These are phyloP conservation scores for Cicer cuneatum DNA, from an alignment of 306 rosid genomes.

Conservation along the genomic window DNA sequence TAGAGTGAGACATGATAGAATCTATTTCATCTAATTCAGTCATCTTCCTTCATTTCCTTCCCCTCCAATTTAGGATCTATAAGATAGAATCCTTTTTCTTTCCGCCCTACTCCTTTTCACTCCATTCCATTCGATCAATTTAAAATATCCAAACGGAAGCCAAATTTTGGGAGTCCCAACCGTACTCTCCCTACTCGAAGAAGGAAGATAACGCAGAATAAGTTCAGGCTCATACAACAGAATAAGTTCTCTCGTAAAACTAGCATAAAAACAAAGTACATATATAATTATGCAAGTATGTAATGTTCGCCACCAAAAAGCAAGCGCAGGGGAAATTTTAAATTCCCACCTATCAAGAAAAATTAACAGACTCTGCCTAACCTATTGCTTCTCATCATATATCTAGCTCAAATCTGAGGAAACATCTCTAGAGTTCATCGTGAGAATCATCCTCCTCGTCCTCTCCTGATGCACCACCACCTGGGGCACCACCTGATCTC, in stretches of 20 bases:
- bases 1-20: no score
- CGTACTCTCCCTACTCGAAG: neutral
- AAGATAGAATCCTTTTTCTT: no score
- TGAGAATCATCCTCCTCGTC: conserved; percentile 90
- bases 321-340: conserved; percentile 47
- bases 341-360: conserved; percentile 51
- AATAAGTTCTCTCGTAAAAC: conserved; percentile 39
- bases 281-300: conserved; percentile 45
- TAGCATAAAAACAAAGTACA: conserved; percentile 42
- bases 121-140: no score
- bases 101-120: no score
- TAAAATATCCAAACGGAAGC: no score
- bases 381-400: conserved; percentile 49
- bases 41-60: no score
- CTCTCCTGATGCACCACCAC: conserved; percentile 64
- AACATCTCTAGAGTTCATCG: conserved; percentile 72
- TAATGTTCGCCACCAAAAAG: conserved; percentile 54
- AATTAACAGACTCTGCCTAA: conserved; percentile 54
- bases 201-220: neutral
- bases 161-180: neutral
- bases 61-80: no score
- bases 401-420: conserved; percentile 37
- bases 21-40: no score
- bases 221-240: neutral
- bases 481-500: conserved; percentile 88